Percentiles rank a stretch among this genome's conserved stretches.
Evolutionary conservation across 306 rosid genomes (phyloP).

Genomic region (Vicia villosa): DNA sequence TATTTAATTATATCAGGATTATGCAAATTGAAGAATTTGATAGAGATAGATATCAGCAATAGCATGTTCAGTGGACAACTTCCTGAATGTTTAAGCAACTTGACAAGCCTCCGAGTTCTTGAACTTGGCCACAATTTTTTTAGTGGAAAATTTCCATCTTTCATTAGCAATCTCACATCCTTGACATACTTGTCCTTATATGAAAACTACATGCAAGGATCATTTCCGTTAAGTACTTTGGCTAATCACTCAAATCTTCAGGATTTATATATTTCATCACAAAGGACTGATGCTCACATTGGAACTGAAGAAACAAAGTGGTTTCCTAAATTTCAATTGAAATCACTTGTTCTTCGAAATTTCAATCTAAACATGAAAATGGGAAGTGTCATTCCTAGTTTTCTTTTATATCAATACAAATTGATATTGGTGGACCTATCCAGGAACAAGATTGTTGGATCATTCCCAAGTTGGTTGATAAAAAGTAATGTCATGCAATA

Average conservation of each 20-base stretch:
- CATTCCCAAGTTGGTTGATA: no score
- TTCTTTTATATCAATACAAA: no score
- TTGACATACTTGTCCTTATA: not conserved
- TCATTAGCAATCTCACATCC: conserved; percentile 4
- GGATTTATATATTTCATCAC: not conserved
- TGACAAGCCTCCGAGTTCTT: conserved; percentile 12
- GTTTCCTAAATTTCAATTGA: no score
- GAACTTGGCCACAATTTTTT: not conserved
- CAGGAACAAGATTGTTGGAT: no score
- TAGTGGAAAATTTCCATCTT: conserved; percentile 12
- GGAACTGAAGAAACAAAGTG: no score
- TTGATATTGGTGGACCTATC: no score
- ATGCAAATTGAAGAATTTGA: conserved; percentile 4
- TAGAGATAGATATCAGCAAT: conserved; percentile 3
- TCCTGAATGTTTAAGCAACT: conserved; percentile 11
- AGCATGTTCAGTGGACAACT: not conserved
- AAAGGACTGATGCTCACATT: no score
- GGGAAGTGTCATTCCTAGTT: no score
- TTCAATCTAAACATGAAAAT: no score
- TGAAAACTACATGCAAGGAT: not conserved
- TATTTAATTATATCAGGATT: conserved; percentile 13
- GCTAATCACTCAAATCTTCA: not conserved
- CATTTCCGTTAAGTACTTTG: not conserved
- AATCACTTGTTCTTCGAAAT: no score
- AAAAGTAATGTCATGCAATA: no score